Percentiles rank a stretch among this genome's conserved stretches.
These are phyloP conservation scores for Petunia secreta DNA, from an alignment of 257 asterid genomes.

Conservation along the genomic window DNA sequence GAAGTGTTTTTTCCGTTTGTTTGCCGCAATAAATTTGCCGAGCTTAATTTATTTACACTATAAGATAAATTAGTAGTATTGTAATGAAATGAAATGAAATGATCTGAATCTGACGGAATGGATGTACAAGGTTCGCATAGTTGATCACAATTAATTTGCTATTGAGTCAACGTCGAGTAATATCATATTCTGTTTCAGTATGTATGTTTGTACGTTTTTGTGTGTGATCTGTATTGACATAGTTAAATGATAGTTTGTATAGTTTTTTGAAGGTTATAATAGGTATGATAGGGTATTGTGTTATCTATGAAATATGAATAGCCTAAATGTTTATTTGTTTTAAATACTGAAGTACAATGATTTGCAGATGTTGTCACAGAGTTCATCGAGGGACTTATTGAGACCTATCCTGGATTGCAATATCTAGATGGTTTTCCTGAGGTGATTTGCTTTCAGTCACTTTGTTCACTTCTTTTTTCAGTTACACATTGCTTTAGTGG, in stretches of 20 bases:
- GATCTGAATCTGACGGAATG: no score
- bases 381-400: constrained; percentile 94
- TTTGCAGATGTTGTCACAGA: constrained; percentile 92
- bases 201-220: neutral
- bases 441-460: constrained; percentile 41
- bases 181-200: constrained; percentile 2
- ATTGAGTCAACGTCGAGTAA: no score
- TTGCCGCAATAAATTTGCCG: no score
- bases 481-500: constrained; percentile 17
- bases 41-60: no score
- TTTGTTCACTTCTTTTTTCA: constrained; percentile 4
- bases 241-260: neutral
- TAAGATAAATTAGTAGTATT: no score
- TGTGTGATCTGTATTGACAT: neutral
- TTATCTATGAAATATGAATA: neutral
- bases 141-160: no score
- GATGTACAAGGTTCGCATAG: no score
- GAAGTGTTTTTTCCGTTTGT: no score
- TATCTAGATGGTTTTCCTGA: constrained; percentile 96
- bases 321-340: neutral
- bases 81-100: no score
- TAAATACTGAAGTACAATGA: constrained; percentile 22
- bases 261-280: neutral
- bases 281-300: neutral
- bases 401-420: constrained; percentile 92